Conservation (phyloP, 106 monocot species). For the Alisma plantagoaquatica region DNA sequence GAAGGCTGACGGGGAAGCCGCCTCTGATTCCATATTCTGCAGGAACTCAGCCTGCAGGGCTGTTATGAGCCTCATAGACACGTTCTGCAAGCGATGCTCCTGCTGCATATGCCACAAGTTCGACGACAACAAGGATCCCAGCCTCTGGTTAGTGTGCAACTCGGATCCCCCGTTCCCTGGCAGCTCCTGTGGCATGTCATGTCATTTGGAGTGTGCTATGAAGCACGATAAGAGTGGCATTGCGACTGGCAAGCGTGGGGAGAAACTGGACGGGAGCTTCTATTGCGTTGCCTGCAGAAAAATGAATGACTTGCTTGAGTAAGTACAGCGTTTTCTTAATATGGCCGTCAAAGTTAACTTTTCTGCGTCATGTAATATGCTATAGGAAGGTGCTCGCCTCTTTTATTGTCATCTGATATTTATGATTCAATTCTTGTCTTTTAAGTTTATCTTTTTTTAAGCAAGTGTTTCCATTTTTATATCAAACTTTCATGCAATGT, state of each 20-base stretch:
- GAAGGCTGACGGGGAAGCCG: conserved; percentile 11
- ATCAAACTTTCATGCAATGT: no score
- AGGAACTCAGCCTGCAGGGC: conserved; percentile 62
- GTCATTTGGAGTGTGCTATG: conserved; percentile 76
- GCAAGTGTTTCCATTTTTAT: not conserved
- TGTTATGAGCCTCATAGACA: conserved; percentile 24
- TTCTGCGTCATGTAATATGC: no score
- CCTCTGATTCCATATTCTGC: conserved; percentile 16
- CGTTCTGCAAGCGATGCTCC: conserved; percentile 69
- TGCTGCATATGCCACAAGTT: conserved; percentile 65
- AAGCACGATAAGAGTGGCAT: conserved; percentile 51
- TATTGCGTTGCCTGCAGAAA: conserved; percentile 67
- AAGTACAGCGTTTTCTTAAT: no score
- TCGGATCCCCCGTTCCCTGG: conserved; percentile 28
- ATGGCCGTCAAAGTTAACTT: no score
- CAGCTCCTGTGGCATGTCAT: conserved; percentile 68
- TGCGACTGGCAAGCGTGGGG: conserved; percentile 10
- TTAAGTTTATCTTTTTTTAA: not conserved
- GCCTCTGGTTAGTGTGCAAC: conserved; percentile 68
- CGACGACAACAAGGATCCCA: conserved; percentile 93
- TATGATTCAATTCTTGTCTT: not conserved
- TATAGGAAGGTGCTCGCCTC: not conserved
- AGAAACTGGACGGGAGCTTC: conserved; percentile 55
- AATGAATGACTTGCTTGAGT: conserved; percentile 34
- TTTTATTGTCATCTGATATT: not conserved